Conservation (phyloP, 2,329 filamentous ascomycete species). For the Ploettnerulaceae sp. region DNA sequence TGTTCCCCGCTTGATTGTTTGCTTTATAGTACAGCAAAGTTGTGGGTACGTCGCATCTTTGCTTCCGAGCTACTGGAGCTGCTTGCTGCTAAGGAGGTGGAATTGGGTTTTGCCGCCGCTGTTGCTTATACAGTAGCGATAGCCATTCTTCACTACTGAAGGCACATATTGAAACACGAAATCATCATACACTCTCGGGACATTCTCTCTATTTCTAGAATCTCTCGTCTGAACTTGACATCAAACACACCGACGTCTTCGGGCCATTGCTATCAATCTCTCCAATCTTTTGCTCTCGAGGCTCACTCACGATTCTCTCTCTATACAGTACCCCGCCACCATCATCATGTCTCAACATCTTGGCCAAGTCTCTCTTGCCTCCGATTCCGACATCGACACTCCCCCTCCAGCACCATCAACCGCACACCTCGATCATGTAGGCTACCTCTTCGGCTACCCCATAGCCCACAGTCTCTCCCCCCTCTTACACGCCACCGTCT, state of each 20-base stretch:
- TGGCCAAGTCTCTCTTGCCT: neutral
- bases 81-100: neutral
- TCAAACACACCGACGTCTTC: no score
- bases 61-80: neutral
- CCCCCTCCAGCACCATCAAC: slow-evolving; percentile 19
- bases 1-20: no score
- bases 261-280: no score
- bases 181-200: no score
- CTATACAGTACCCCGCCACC: neutral
- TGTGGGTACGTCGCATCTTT: no score
- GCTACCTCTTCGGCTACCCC: slow-evolving; percentile 53
- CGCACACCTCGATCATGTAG: slow-evolving; percentile 23
- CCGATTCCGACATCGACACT: slow-evolving; percentile 3
- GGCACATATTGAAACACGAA: neutral
- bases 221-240: no score
- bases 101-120: neutral
- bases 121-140: neutral
- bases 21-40: no score
- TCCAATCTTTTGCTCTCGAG: no score
- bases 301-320: neutral
- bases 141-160: neutral
- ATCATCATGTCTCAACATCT: slow-evolving; percentile 13
- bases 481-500: slow-evolving; percentile 49
- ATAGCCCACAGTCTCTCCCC: slow-evolving; percentile 52
- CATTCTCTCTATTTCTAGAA: no score